Percentiles rank a stretch among this genome's conserved stretches.
Conservation (phyloP, 2,329 filamentous ascomycete species). For the Ceratocystiopsis sp. region DNA sequence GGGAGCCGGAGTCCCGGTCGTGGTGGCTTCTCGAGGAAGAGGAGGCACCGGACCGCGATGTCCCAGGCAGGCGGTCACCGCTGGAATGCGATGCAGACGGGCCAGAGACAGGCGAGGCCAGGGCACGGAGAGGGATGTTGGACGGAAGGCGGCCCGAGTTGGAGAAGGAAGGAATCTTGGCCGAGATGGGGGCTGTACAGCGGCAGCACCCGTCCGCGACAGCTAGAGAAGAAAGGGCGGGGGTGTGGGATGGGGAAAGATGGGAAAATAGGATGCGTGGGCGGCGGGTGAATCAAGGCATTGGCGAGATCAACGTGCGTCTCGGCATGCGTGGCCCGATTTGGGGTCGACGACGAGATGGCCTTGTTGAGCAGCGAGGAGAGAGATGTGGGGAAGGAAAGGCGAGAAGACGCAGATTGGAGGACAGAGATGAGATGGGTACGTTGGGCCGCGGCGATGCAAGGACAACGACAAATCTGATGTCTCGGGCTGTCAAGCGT, state of each 20-base stretch:
- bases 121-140: slow-evolving; percentile 74
- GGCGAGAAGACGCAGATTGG: neutral
- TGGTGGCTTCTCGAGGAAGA: neutral
- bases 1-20: neutral
- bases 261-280: neutral
- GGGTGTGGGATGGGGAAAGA: slow-evolving; percentile 1
- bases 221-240: neutral
- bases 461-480: too few species aligned
- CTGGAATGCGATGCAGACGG: slow-evolving; percentile 16
- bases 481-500: too few species aligned
- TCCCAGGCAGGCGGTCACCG: slow-evolving; percentile 19
- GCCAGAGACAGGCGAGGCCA: slow-evolving; percentile 19
- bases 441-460: too few species aligned
- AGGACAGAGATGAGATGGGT: too few species aligned
- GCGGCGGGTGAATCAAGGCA: neutral
- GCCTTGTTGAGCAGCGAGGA: slow-evolving; percentile 1
- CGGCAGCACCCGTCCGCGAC: slow-evolving; percentile 52
- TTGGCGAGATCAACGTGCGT: neutral
- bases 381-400: slow-evolving; percentile 1
- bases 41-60: slow-evolving; percentile 13
- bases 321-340: too few species aligned
- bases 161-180: slow-evolving; percentile 68
- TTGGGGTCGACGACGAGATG: neutral
- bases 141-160: slow-evolving; percentile 51
- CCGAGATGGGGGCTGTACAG: slow-evolving; percentile 54